Evolutionary conservation across 2,329 filamentous ascomycete species (phyloP), one percentile per base, ranked within the genome.

Genomic region (Ilyonectria sp.): DNA sequence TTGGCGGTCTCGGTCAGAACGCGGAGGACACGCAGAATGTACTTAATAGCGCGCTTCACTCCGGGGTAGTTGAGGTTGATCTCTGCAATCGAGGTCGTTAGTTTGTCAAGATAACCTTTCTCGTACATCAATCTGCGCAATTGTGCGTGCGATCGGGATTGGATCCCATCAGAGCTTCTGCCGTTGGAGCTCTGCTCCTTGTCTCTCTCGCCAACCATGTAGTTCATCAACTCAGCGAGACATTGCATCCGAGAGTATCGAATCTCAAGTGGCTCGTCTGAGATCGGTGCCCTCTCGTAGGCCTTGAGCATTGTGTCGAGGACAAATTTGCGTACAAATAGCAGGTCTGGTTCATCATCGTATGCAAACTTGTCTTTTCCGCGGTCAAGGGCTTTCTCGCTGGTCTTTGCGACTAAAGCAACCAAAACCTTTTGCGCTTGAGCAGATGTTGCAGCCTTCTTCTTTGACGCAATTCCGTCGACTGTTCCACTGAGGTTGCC

Each of bases 71-170:
- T 97, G 68, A 99, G 89, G 78, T 98, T 96, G 67, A 99, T 92
- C 75, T 99, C 97, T 19, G 96, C 94, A 74, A 99, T 95, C 1
- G 97, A 97, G 13, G 91, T 90, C 2, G 96, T 98, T 66, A 99
- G 83, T 54, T 95, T 93, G 26, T 93, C 89, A 68, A 98, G 91
- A 79, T 96, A 97, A 63, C 97, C 94, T 83, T 98, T 99, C 82
- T 99, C 96, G 75, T 97, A 98, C 96, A 99, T 99, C 67, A 98
- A 90, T 72, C 94, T 94, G 37, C 94, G 92, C 73, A 99, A 88
- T 77, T 97, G 94, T 74, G 92, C 91, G 70, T 95, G 92, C 8
- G 94, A 95, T 49, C 86, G 84, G 26, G 80, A 78, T 50, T 83
- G 76, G 59, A 79, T 70, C 54, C 79, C 78, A 72, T 86, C 76